Percentiles rank a stretch among this genome's conserved stretches.
These are phyloP conservation scores for Pythium sp. DNA, from an alignment of 352 stramenopile species.

Conservation along the genomic window DNA sequence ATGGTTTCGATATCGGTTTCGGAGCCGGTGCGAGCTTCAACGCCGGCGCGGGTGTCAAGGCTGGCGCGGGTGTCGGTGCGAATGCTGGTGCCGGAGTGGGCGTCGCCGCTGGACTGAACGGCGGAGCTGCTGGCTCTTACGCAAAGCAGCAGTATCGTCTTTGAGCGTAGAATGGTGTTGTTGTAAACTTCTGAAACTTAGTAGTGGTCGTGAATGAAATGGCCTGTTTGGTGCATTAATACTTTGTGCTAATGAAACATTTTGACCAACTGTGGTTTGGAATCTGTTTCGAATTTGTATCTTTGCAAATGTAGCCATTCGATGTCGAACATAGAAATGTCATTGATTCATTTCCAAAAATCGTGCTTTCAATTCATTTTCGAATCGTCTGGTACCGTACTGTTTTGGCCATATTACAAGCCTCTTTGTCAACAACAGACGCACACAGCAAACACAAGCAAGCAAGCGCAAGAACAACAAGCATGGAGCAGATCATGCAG, in stretches of 20 bases:
- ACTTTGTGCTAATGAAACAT: neutral
- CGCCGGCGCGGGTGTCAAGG: neutral
- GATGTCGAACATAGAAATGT: no score
- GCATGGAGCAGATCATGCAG: slow-evolving; percentile 88
- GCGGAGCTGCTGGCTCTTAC: neutral
- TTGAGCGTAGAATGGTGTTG: neutral
- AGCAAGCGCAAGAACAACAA: slow-evolving; percentile 3
- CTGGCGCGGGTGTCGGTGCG: neutral
- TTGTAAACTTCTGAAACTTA: neutral
- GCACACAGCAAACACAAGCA: neutral
- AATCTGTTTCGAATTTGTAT: neutral
- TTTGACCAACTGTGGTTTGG: neutral
- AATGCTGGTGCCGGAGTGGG: neutral
- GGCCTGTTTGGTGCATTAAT: neutral
- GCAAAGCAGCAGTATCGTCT: neutral
- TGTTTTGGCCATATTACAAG: neutral
- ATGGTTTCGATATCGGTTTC: neutral
- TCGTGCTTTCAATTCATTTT: neutral
- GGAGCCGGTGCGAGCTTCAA: neutral
- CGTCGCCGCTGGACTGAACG: no score
- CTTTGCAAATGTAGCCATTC: neutral
- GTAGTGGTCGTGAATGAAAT: neutral
- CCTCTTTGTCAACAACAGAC: neutral
- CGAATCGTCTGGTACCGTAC: neutral
- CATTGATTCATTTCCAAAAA: no score